These are phyloP conservation scores for Stephanodiscus minutulus DNA, from an alignment of 108 stramenopile species.

Conservation along the genomic window DNA sequence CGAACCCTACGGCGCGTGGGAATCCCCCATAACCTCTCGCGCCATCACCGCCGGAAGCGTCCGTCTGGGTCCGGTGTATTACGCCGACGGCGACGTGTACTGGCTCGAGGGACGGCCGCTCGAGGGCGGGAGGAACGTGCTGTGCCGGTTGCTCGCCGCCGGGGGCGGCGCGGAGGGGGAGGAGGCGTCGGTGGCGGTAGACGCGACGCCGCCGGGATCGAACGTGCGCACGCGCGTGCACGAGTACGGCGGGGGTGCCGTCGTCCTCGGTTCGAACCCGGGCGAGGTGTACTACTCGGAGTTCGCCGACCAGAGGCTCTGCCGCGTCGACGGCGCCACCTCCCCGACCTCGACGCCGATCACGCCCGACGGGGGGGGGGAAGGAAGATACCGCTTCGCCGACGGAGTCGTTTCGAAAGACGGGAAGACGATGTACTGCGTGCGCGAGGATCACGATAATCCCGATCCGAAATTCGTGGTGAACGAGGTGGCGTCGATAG, in stretches of 20 bases:
- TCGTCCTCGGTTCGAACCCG: slow-evolving; percentile 37
- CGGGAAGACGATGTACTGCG: slow-evolving; percentile 34
- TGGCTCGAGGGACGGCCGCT: slow-evolving; percentile 70
- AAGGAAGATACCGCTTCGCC: slow-evolving; percentile 53
- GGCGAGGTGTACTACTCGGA: slow-evolving; percentile 56
- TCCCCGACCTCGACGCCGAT: slow-evolving; percentile 31
- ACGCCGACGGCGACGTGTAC: slow-evolving; percentile 33
- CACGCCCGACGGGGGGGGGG: background rate
- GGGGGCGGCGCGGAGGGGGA: background rate
- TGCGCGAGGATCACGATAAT: slow-evolving; percentile 49
- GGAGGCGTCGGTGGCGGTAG: slow-evolving; percentile 38
- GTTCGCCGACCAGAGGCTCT: slow-evolving; percentile 59
- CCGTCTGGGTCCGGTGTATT: slow-evolving; percentile 37
- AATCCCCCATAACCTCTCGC: slow-evolving; percentile 64
- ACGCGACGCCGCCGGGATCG: slow-evolving; percentile 52
- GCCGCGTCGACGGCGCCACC: slow-evolving; percentile 10
- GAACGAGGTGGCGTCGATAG: slow-evolving; percentile 63
- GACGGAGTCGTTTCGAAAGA: slow-evolving; percentile 47
- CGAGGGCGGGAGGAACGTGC: slow-evolving; percentile 68
- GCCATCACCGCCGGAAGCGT: slow-evolving; percentile 66
- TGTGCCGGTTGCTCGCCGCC: slow-evolving; percentile 44
- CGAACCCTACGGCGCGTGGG: slow-evolving; percentile 68
- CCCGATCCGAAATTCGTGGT: slow-evolving; percentile 60
- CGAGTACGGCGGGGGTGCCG: slow-evolving; percentile 81
- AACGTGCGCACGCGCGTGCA: slow-evolving; percentile 77